Base-by-base conservation (phyloP, 2,329 filamentous ascomycete genomes). In the Aureobasidium namibiae region DNA sequence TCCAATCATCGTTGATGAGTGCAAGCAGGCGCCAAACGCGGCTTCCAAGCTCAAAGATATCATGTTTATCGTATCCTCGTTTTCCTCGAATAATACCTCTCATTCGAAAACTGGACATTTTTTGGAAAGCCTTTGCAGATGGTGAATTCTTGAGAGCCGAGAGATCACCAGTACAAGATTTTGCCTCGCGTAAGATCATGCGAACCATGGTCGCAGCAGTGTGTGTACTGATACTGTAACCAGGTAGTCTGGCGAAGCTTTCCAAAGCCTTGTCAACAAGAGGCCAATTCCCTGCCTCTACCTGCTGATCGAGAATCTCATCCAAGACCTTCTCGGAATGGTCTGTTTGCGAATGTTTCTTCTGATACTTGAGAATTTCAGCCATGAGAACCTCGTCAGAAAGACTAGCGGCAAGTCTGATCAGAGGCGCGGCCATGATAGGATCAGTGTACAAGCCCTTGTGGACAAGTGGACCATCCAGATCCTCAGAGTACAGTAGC, bases 401-500 rank as follows among this genome's bases (percentile, higher is more conserved):
- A 11, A 78, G 77, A 18, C 77, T 75, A 11, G 76, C 72, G 7
- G 81, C 82, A 64, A 82, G 84, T 18, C 78, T 76, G 34, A 83
- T 72, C 29, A 85, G 70, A 0, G 80, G 76, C 13, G 81, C 76
- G 2, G 78, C 74, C 24, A 85, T 70, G 49, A 71, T 70, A 31
- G 75, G 75, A 61, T 81, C 70, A 2, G 65, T 66, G 63, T 82
- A 83, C 26, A 75, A 63, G 21, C 67, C 65, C 13, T 67, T 64
- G 23, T 75, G 69, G 24, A 85, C 80, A 2, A 80, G 61, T n/a
- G 81, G 79, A 0, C 79, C 80, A 63, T 83, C 80, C 14, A 80
- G 63, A 62, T 82, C 80, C 10, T 75, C 65, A 0, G 76, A 77
- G 58, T 77, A 75, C 1, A 85, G 69, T 13, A 85, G 69, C 76